Base-by-base conservation (phyloP, 2,329 filamentous ascomycete species). In the Myriangium duriaei region DNA sequence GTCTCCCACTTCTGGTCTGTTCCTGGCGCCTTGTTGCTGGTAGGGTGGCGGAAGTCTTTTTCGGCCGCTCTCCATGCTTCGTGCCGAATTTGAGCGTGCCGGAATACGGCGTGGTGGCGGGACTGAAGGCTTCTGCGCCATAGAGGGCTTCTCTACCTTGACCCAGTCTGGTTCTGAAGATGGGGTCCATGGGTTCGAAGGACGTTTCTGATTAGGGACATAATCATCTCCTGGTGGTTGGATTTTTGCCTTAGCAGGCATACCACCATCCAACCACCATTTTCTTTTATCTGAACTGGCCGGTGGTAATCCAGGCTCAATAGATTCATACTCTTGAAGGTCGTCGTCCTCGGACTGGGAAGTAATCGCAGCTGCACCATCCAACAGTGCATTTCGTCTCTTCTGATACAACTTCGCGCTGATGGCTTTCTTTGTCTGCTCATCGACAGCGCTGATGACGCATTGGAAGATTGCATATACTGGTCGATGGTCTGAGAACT, bases 401-500 rank as follows among this genome's bases (percentile, higher is more conserved):
- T 68, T 67, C 14, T 71, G 65, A 54, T 96, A 95, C 9, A 96
- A 66, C 37, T 80, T 70, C 19, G 72, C 72, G 51, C 80, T 82
- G 32, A 96, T 75, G 3, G 65, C 61, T 44, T 87, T 79, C 47
- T 83, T 85, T 37, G 70, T 64, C 15, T 60, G 62, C 54, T 94
- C 83, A 47, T 98, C 74, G 9, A 96, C 65, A 31, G 91, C 76
- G 47, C 69, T 87, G 37, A 96, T 80, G 1, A 70, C 74, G 58
- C 87, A 92, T 47, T 85, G 74, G 53, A 98, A 98, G 0, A 76
- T 76, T 10, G 85, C 87, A 59, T 84, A 95, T 0, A 98, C 88
- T 2, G 91, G 91, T n/a, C 87, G 74, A 58, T 98, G 91, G 53
- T 98, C 91, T 0, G 91, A 98, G 56, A 96, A 94, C 10, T 72